phyloP scores from a whole-genome alignment of 192 early-diverging fungal genomes.

The Gryganskiella cystojenkinii region DNA sequence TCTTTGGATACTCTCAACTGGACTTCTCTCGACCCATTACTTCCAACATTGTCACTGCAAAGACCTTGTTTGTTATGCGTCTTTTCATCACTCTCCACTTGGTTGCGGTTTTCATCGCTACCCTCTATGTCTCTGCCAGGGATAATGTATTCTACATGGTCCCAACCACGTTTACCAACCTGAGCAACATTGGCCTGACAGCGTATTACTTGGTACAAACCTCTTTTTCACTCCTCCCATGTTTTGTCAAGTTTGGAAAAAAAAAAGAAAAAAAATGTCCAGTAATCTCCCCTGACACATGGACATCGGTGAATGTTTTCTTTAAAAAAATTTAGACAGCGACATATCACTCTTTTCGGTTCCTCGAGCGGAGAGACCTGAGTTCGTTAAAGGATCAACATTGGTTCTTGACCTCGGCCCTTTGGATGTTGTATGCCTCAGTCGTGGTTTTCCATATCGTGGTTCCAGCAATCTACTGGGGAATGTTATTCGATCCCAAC shows the following conservation, averaged over 20 bases:
- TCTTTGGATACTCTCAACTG: constrained; percentile 31
- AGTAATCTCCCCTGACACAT: too few species aligned
- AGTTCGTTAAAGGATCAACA: constrained; percentile 30
- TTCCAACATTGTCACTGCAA: constrained; percentile 40
- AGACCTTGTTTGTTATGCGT: constrained; percentile 13
- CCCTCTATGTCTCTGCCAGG: constrained; percentile 44
- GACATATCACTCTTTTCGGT: constrained; percentile 35
- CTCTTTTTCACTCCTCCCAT: background rate
- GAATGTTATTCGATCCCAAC: constrained; percentile 49
- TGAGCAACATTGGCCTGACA: constrained; percentile 50
- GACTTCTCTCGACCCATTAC: constrained; percentile 26
- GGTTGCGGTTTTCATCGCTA: constrained; percentile 39
- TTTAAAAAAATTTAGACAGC: constrained; percentile 14
- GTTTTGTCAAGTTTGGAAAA: background rate
- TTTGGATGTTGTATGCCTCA: constrained; percentile 33
- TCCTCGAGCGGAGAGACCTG: constrained; percentile 1
- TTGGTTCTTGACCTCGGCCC: constrained; percentile 45
- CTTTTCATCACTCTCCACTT: constrained; percentile 24
- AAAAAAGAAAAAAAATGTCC: background rate
- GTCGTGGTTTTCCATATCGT: constrained; percentile 48
- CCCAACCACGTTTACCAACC: constrained; percentile 45
- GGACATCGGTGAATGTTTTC: background rate
- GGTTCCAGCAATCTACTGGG: constrained; percentile 47
- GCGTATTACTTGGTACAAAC: constrained; percentile 41
- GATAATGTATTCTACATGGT: constrained; percentile 51